Evolutionary conservation across 2,329 filamentous ascomycete species (phyloP), one percentile per base, ranked within the genome.

Genomic region (Nigrograna mackinnonii): DNA sequence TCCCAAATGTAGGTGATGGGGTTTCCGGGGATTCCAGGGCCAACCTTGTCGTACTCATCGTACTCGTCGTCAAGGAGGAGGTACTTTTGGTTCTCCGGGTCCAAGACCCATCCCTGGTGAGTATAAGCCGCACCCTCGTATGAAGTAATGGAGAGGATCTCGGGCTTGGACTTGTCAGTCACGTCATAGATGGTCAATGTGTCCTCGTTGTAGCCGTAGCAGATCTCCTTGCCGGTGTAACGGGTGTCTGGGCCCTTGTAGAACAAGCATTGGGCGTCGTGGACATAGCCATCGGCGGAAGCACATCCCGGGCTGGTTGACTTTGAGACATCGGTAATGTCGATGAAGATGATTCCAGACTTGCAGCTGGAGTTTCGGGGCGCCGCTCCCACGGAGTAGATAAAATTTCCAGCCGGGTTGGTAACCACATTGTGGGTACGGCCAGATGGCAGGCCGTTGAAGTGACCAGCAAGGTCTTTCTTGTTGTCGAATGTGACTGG

Each of bases 221-320:
- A 82, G 53, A 82, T 79, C 40, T 82, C 76, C 2, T 64, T 68
- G 18, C 73, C 76, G 3, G 64, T 58, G 57, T 75, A 82, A 18
- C 68, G 54, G 18, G 60, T 62, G 45, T 80, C 74, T 1, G 79
- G 78, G 1, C 79, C 79, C 6, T 69, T 71, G 64, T 79, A 80
- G 45, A 76, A 72, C 28, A 84, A 65, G 58, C 80, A 83, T 62
- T 84, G 79, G 2, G 80, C 80, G 51, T 83, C 80, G 59, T 84
- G 80, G 12, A 83, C 79, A 57, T 84, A 83, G 26, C 79, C 79
- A 56, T 83, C 80, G 14, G 71, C 55, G 16, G 73, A 69, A 6
- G 76, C 76, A 54, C 79, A 83, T 32, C 80, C 80, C 5, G 78
- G 75, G 17, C 69, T 74, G 12, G 68, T 75, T 4, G 79, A 77